phyloP scores from a whole-genome alignment of 2,329 filamentous ascomycete genomes.

The Fusarium sp. region DNA sequence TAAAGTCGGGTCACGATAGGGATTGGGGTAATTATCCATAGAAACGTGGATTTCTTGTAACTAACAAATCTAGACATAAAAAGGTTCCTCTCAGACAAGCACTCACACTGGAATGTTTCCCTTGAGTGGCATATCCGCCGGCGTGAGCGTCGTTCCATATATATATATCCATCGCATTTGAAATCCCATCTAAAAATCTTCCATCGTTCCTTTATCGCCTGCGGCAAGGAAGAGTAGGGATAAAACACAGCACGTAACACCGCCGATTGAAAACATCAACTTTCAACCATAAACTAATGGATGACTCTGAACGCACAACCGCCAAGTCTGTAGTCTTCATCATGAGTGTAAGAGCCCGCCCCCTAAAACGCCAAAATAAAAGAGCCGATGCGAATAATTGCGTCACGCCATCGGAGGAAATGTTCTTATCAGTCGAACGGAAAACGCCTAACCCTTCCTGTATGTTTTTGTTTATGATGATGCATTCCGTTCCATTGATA shows the following conservation, averaged over 20 bases:
- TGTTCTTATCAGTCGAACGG: constrained; percentile 50
- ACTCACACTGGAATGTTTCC: constrained; percentile 26
- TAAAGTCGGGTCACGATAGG: neutral
- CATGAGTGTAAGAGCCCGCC: constrained; percentile 21
- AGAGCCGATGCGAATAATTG: constrained; percentile 43
- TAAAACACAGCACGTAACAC: constrained; percentile 35
- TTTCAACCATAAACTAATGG: constrained; percentile 12
- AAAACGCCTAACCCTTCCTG: constrained; percentile 47
- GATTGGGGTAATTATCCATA: neutral
- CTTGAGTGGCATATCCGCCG: constrained; percentile 39
- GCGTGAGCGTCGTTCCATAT: constrained; percentile 43
- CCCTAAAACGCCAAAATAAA: constrained; percentile 25
- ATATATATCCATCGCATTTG: constrained; percentile 39
- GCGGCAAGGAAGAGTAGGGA: constrained; percentile 26
- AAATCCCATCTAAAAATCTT: constrained; percentile 36
- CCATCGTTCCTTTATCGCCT: constrained; percentile 34
- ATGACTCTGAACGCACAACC: constrained; percentile 39
- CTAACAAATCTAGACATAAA: constrained; percentile 37
- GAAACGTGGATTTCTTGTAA: constrained; percentile 18
- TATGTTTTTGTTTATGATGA: constrained; percentile 42
- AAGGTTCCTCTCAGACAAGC: constrained; percentile 25
- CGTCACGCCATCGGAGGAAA: constrained; percentile 47
- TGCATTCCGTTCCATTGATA: constrained; percentile 49
- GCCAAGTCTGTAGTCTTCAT: constrained; percentile 31
- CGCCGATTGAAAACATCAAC: constrained; percentile 7